Percentiles rank a stretch among this genome's conserved stretches.
These are phyloP conservation scores for Chaetomium cochliodes DNA, from an alignment of 495 filamentous ascomycete genomes.

Conservation along the genomic window DNA sequence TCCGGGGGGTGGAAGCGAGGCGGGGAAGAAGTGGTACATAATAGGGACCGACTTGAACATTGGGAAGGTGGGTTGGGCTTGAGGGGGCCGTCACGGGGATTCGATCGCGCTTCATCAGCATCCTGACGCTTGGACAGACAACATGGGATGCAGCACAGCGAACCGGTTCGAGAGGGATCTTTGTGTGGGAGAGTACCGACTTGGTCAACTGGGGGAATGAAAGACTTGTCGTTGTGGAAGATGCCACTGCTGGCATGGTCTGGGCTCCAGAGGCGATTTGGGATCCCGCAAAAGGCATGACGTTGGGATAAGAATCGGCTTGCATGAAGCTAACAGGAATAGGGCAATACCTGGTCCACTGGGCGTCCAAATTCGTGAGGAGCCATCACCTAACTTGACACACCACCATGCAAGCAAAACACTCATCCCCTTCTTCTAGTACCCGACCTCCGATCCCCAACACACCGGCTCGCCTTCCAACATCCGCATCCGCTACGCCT, in stretches of 20 bases:
- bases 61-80: constrained; percentile 38
- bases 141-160: constrained; percentile 54
- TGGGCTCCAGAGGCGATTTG: constrained; percentile 57
- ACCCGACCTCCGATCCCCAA: constrained; percentile 38
- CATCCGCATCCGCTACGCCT: constrained; percentile 45
- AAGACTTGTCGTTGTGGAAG: constrained; percentile 50
- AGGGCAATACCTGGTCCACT: constrained; percentile 53
- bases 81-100: background rate
- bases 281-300: constrained; percentile 46
- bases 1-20: constrained; percentile 48
- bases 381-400: background rate
- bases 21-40: constrained; percentile 55
- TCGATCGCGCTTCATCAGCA: background rate
- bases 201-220: constrained; percentile 50
- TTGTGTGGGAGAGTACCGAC: constrained; percentile 55
- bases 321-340: background rate
- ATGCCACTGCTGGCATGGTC: constrained; percentile 53
- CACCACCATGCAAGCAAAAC: background rate
- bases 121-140: constrained; percentile 35
- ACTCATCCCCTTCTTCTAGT: constrained; percentile 32
- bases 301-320: too few relatives aligned
- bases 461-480: constrained; percentile 44
- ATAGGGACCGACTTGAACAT: constrained; percentile 55
- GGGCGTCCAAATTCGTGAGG: constrained; percentile 53
- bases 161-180: constrained; percentile 50